Base-by-base conservation (phyloP, 371 early-diverging fungal species). In the Syncephalis plumigaleata region DNA sequence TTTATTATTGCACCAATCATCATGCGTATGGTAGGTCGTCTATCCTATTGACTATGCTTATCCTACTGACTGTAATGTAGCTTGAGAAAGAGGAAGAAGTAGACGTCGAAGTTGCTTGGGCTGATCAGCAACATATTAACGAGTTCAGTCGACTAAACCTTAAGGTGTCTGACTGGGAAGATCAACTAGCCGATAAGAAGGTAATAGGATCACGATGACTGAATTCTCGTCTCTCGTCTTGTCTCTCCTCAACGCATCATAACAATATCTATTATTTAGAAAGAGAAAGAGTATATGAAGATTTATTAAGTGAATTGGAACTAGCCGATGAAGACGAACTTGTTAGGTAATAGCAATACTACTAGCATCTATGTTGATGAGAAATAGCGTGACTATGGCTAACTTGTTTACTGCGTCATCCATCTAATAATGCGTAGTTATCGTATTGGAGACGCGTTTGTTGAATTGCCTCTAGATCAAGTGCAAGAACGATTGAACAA, bases 51-150 rank as follows among this genome's bases (percentile, higher is more conserved):
- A n/a, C n/a, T n/a, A n/a, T n/a, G n/a, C n/a, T n/a, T n/a, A n/a
- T n/a, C n/a, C n/a, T n/a, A n/a, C n/a, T n/a, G n/a, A n/a, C n/a
- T n/a, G n/a, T n/a, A n/a, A n/a, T n/a, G 11, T 47, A 79, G 67
- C 65, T 83, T 36, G 69, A 79, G 50, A 71, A 80, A 40, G 79
- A 79, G 36, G 75, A 87, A 39, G 88, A 89, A 52, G 75, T 73
- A 42, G 91, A 93, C 47, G 77, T 78, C 47, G 85, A 91, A 57
- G 93, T 96, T 17, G 79, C 81, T 9, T 88, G 90, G 86, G 77
- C 81, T 53, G 97, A 96, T 65, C 97, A 96, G 67, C 65, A 79
- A 49, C 81, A 81, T 46, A 96, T 96, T 66, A 96, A 96, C 68
- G 59, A 68, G 42, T 96, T 96, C 58, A 83, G 85, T 66, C 80